A percentile compares a stretch with the other conserved stretches of the same genome.
phyloP scores from a whole-genome alignment of 179 eudicot species.

The Carnegiea gigantea region DNA sequence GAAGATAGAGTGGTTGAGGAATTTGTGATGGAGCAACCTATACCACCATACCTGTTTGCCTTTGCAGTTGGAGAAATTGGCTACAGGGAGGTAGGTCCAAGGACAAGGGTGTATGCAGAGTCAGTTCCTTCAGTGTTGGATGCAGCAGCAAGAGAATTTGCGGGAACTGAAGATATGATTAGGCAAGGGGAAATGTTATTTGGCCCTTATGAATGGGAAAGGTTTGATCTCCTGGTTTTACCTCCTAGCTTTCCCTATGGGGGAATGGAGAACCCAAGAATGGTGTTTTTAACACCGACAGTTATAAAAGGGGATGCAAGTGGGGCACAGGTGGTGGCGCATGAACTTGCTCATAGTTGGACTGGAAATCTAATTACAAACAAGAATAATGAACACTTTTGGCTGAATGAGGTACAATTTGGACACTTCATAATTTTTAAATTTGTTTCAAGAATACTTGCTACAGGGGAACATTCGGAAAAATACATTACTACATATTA shows the following conservation, averaged over 20 bases:
- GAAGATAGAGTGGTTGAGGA: constrained; percentile 89
- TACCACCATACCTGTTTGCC: constrained; percentile 90
- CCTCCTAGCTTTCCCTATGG: constrained; percentile 98
- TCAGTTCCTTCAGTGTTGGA: constrained; percentile 60
- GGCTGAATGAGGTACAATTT: constrained; percentile 88
- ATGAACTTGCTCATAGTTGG: constrained; percentile 99
- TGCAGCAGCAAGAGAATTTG: constrained; percentile 78
- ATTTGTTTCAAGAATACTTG: background rate
- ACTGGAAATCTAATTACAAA: constrained; percentile 95
- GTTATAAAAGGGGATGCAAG: constrained; percentile 91
- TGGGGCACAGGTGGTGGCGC: constrained; percentile 97
- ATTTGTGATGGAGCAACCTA: constrained; percentile 92
- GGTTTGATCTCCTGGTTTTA: constrained; percentile 87
- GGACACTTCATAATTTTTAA: background rate
- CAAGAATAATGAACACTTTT: constrained; percentile 88
- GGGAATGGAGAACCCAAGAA: constrained; percentile 98
- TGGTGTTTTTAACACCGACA: constrained; percentile 91
- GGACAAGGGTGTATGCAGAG: constrained; percentile 88
- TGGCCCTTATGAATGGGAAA: constrained; percentile 95
- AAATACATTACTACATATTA: background rate
- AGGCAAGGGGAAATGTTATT: constrained; percentile 87
- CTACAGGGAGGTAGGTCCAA: constrained; percentile 80
- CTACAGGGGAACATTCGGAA: background rate
- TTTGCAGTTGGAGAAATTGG: constrained; percentile 93
- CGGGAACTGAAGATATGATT: constrained; percentile 90